A percentile compares a stretch with the other conserved stretches of the same genome.
Evolutionary conservation across 768 basidiomycete genomes (phyloP).

Genomic region (Boletus subparvulus): DNA sequence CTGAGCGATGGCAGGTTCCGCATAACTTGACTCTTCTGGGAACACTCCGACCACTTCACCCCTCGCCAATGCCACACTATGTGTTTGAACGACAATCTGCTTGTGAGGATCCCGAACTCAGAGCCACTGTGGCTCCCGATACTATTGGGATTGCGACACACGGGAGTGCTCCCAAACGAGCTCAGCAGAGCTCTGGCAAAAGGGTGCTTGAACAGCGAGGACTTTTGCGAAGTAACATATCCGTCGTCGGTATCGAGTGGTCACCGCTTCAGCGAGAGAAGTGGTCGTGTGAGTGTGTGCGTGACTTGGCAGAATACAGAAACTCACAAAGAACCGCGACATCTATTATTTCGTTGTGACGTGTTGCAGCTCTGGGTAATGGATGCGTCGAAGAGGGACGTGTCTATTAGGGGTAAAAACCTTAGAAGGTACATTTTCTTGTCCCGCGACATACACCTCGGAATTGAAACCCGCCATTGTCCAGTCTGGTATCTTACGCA

Average conservation of each 20-base stretch:
- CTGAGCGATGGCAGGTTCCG: conserved; percentile 51
- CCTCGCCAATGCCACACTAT: conserved; percentile 55
- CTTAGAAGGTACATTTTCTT: conserved; percentile 59
- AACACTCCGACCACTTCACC: conserved; percentile 67
- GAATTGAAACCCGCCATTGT: conserved; percentile 60
- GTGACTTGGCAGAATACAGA: neutral
- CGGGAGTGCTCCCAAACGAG: conserved; percentile 72
- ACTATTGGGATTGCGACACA: conserved; percentile 57
- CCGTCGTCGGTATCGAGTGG: conserved; percentile 54
- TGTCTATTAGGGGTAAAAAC: conserved; percentile 1
- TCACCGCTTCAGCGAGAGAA: conserved; percentile 40
- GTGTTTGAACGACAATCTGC: conserved; percentile 48
- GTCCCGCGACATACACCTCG: conserved; percentile 54
- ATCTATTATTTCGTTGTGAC: conserved; percentile 72
- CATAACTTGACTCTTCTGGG: conserved; percentile 60
- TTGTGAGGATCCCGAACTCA: conserved; percentile 21
- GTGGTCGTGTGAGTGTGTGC: neutral
- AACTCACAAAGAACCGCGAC: conserved; percentile 44
- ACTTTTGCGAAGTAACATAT: conserved; percentile 74
- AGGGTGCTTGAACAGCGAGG: conserved; percentile 62
- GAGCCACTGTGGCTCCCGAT: neutral
- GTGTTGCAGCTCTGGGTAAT: conserved; percentile 49
- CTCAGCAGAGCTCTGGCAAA: conserved; percentile 49
- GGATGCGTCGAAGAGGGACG: neutral
- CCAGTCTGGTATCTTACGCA: conserved; percentile 64